A percentile compares a stretch with the other conserved stretches of the same genome.
Conservation (phyloP, 1,139 yeast genomes). For the Tardiomyces digboiensis region DNA sequence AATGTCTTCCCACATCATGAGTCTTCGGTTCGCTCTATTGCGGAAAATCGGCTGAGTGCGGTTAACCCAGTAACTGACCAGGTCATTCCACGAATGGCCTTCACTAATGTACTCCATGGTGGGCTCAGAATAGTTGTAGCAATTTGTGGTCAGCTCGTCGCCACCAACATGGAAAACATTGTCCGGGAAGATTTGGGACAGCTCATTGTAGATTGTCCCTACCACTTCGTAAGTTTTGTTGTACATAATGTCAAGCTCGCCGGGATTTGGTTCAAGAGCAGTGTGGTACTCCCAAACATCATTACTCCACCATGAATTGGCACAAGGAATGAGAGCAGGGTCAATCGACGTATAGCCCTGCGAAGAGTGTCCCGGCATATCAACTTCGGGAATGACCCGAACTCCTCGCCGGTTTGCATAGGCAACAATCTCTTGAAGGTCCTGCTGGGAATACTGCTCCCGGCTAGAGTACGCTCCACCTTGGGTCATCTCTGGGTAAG, state of each 20-base stretch:
- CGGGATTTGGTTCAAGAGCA: conserved; percentile 40
- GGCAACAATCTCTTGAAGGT: conserved; percentile 26
- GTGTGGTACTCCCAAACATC: conserved; percentile 10
- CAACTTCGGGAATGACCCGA: conserved; percentile 39
- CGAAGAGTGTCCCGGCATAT: conserved; percentile 40
- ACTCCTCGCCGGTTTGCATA: conserved; percentile 36
- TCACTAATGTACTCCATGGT: conserved; percentile 29
- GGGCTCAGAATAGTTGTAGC: conserved; percentile 30
- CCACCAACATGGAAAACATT: conserved; percentile 38
- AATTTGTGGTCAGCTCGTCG: conserved; percentile 34
- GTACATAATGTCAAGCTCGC: conserved; percentile 35
- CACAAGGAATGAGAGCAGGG: conserved; percentile 25
- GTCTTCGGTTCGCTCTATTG: conserved; percentile 20
- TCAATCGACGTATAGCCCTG: conserved; percentile 37
- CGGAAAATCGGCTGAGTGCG: conserved; percentile 30
- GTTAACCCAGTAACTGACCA: conserved; percentile 35
- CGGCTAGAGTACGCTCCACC: conserved; percentile 33
- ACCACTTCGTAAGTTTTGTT: conserved; percentile 32
- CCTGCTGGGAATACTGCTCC: conserved; percentile 31
- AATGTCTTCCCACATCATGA: conserved; percentile 44
- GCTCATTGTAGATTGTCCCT: conserved; percentile 31
- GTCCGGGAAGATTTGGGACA: conserved; percentile 31
- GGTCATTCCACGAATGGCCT: conserved; percentile 25
- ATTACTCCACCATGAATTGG: conserved; percentile 18
- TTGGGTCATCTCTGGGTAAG: conserved; percentile 34